Evolutionary conservation across 2,329 filamentous ascomycete genomes (phyloP), one percentile per base, ranked within the genome.

Genomic region (Plectosphaerella cucumerina): DNA sequence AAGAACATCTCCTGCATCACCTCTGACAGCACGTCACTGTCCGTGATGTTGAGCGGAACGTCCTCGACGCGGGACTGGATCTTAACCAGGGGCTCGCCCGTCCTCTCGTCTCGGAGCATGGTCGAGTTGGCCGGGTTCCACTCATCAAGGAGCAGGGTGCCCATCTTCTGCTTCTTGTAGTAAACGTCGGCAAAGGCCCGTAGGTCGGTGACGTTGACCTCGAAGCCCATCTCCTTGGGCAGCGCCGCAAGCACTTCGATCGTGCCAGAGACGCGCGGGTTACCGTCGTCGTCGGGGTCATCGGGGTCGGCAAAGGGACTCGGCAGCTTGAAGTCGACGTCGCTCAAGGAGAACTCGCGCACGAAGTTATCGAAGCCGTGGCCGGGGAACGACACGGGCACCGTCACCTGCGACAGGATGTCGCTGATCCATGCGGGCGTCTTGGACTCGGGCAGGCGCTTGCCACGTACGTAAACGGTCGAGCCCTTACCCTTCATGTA

Each of bases 41-140:
- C 84, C 1, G 90, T 91, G 46, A 97, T 88, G 47, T 89, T 79
- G 21, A 99, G 73, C 3, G 93, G 93, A 0, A 87, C 90, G 56
- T 96, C 78, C 47, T 86, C 75, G 55, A 99, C 85, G 6, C 77
- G 74, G 9, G 92, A 92, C 54, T 87, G 77, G 17, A 99, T 89
- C 48, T 86, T 76, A 12, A 99, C 74, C 2, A 78, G 73, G 1
- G 84, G 78, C 14, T 81, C 78, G 6, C 84, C 77, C 31, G 81
- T 74, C 6, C 77, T 70, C 37, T 80, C 70, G 2, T 74, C 76
- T 34, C 83, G 74, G 4, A 89, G 70, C 56, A 82, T 82, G n/a
- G 82, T 89, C 10, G 92, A 96, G 62, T 88, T 90, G 42, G 93
- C 89, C 23, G 80, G 70, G 65, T 96, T 90, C 93, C 93, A 97